Conservation (phyloP, 768 basidiomycete species). For the Tulasnella sp. region DNA sequence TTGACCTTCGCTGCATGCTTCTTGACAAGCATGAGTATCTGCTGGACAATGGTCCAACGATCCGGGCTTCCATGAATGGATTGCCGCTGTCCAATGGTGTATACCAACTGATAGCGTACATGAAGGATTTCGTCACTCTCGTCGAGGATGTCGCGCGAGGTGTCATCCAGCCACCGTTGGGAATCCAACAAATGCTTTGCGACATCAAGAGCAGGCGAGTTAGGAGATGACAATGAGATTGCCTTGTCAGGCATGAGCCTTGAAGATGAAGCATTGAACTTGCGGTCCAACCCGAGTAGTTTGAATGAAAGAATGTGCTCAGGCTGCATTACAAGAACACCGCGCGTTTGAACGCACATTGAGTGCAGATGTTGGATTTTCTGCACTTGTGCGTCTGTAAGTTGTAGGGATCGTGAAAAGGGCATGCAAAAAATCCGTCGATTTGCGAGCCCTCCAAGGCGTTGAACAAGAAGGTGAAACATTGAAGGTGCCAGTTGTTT, state of each 20-base stretch:
- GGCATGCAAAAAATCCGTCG: constrained; percentile 39
- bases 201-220: constrained; percentile 12
- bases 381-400: constrained; percentile 23
- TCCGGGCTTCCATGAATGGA: constrained; percentile 31
- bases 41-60: constrained; percentile 33
- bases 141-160: constrained; percentile 13
- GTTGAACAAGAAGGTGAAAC: constrained; percentile 35
- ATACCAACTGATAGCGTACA: constrained; percentile 37
- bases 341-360: constrained; percentile 29
- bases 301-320: constrained; percentile 42
- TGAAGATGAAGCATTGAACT: constrained; percentile 14
- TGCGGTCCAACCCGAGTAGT: constrained; percentile 34
- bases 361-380: constrained; percentile 22
- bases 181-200: background rate
- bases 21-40: constrained; percentile 23
- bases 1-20: background rate
- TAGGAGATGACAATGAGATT: too few relatives aligned
- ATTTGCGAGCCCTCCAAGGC: constrained; percentile 34
- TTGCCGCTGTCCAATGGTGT: constrained; percentile 31
- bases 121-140: constrained; percentile 29
- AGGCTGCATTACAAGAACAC: constrained; percentile 38
- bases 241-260: too few relatives aligned
- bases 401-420: constrained; percentile 33
- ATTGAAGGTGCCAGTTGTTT: constrained; percentile 37
- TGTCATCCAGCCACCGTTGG: constrained; percentile 20